Conservation (phyloP, 2,329 filamentous ascomycete species). For the Cyanodermella asteris region DNA sequence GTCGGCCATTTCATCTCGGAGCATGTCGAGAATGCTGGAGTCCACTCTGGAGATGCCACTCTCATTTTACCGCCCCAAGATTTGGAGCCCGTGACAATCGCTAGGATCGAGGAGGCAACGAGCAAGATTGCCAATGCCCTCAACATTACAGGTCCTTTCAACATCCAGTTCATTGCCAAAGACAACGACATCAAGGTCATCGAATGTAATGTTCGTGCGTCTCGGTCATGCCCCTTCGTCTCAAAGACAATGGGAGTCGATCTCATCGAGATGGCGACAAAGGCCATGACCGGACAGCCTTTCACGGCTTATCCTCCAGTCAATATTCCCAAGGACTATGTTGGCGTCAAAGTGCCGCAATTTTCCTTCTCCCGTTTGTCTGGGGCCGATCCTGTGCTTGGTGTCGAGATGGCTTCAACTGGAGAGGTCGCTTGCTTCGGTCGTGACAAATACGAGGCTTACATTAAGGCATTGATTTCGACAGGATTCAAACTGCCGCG, state of each 20-base stretch:
- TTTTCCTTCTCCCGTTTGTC: conserved; percentile 97
- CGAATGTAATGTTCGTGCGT: conserved; percentile 93
- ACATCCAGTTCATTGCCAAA: conserved; percentile 99
- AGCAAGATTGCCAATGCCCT: conserved; percentile 84
- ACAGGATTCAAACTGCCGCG: conserved; percentile 94
- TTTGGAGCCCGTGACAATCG: conserved; percentile 68
- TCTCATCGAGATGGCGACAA: conserved; percentile 94
- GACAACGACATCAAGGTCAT: conserved; percentile 99
- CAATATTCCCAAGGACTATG: conserved; percentile 56
- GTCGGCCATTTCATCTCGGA: conserved; percentile 95
- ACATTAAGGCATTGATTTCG: conserved; percentile 85
- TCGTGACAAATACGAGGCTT: conserved; percentile 88
- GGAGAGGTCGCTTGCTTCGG: conserved; percentile 96
- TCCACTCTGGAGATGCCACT: conserved; percentile 94
- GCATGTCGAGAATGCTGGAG: conserved; percentile 95
- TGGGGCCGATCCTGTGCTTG: conserved; percentile 84
- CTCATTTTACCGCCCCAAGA: conserved; percentile 89
- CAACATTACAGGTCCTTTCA: conserved; percentile 91
- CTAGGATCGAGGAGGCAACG: conserved; percentile 82
- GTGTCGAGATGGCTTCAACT: conserved; percentile 97
- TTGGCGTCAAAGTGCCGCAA: conserved; percentile 94
- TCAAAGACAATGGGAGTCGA: conserved; percentile 98
- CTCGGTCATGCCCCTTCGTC: conserved; percentile 90
- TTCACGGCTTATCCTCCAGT: conserved; percentile 63
- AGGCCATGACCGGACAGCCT: conserved; percentile 75